Base-by-base conservation (phyloP, 306 rosid species). In the Sechiopsis laciniata region DNA sequence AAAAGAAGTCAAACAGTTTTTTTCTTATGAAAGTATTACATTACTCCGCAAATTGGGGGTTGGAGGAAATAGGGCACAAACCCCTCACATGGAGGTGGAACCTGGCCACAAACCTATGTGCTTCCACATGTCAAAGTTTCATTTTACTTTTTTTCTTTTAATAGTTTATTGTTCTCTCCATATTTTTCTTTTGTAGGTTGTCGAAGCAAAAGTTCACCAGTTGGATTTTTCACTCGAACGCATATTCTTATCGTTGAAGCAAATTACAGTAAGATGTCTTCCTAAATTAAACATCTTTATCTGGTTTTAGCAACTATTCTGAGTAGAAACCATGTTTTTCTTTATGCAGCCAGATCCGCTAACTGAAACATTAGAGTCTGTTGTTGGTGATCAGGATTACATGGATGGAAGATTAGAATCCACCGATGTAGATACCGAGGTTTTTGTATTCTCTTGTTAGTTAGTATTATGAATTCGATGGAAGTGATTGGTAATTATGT, bases 161-260 rank as follows among this genome's bases (percentile, higher is more conserved):
- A 37, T 2, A 17, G 12, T 45, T 6, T 12, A 46, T 9, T 52
- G 32, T 53, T 22, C n/a, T 71, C 5, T 81, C 78, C 77, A 88
- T 88, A 22, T 68, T 12, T 50, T 68, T 12, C 73, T 50, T 69
- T 69, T 50, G 45, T 69, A 69, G 99, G 87, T 86, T 61, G 76
- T 91, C 55, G 97, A 91, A 80, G 97, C 99, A 72, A 94, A 94
- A 84, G 99, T 94, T 86, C 84, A 71, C 82, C 95, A 87, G 40
- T 76, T 94, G 85, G 83, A 94, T 88, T 84, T 83, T 78, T 53
- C 86, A 20, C 97, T 80, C 62, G 92, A 78, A 46, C 95, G 97
- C 80, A 86, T 94, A 77, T 85, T 84, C 76, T 82, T 94, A 78
- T 94, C 97, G 22, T 68, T 94, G 40, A 94, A 88, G 88, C 95